A percentile compares a stretch with the other conserved stretches of the same genome.
These are phyloP conservation scores for Scolecobasidium constrictum DNA, from an alignment of 2,329 filamentous ascomycete genomes.

Conservation along the genomic window DNA sequence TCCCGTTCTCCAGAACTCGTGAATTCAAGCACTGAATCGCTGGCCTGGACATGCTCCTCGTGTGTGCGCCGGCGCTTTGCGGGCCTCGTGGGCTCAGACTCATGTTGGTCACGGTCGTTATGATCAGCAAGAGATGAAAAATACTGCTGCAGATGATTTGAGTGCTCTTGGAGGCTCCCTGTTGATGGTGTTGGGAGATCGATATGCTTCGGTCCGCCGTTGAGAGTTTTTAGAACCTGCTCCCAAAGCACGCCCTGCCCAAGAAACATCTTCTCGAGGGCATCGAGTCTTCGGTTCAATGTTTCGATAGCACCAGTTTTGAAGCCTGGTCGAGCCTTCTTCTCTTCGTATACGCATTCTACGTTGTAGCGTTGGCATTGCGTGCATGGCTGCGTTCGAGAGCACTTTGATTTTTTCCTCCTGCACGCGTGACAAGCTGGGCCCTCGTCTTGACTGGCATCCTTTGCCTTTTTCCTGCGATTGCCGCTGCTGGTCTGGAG, in stretches of 20 bases:
- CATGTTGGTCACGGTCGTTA: background rate
- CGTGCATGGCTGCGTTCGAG: conserved; percentile 31
- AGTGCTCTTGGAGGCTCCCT: conserved; percentile 10
- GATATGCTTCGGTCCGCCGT: background rate
- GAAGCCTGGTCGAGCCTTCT: conserved; percentile 20
- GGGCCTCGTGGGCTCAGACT: background rate
- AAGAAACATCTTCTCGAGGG: conserved; percentile 14
- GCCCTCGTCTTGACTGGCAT: background rate
- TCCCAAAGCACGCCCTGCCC: conserved; percentile 14
- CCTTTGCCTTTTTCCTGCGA: background rate
- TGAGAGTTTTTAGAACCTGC: conserved; percentile 14
- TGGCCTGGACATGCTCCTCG: background rate
- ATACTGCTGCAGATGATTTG: conserved; percentile 14
- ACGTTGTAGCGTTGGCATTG: conserved; percentile 26
- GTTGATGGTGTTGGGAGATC: background rate
- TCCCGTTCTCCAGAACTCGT: conserved; percentile 12
- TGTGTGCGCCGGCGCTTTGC: background rate
- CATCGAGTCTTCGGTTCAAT: conserved; percentile 20
- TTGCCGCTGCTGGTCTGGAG: background rate
- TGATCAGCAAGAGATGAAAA: conserved; percentile 12
- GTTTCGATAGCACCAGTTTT: conserved; percentile 23
- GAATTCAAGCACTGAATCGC: conserved; percentile 13
- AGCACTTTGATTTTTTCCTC: conserved; percentile 35
- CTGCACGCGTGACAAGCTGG: conserved; percentile 30
- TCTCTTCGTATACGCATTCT: conserved; percentile 23